Conservation (phyloP, 2,329 filamentous ascomycete genomes). For the Parascedosporium putredinis region DNA sequence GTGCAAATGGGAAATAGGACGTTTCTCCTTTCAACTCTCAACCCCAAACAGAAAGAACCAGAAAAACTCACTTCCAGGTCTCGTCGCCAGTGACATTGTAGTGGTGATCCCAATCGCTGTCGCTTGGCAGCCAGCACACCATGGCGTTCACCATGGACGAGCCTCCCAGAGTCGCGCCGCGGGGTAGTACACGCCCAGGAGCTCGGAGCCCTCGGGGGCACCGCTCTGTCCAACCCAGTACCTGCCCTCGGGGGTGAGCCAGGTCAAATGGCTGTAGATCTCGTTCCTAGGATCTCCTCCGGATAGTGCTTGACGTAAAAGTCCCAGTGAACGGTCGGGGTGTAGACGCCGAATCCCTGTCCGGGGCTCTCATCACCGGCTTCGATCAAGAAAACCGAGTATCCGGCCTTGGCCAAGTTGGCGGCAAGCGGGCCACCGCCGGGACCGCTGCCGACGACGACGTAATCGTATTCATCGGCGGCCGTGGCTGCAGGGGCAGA, state of each 20-base stretch:
- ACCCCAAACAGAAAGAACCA: too few relatives aligned
- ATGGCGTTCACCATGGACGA: constrained; percentile 23
- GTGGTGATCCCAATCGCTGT: constrained; percentile 27
- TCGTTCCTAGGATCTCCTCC: constrained; percentile 33
- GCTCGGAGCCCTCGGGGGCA: constrained; percentile 20
- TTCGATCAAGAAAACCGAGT: constrained; percentile 47
- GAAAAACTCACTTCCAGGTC: constrained; percentile 23
- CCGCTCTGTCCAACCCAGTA: constrained; percentile 16
- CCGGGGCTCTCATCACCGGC: constrained; percentile 39
- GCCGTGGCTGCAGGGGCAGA: neutral
- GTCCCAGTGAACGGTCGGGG: constrained; percentile 34
- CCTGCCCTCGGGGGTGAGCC: constrained; percentile 23
- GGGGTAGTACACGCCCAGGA: constrained; percentile 30
- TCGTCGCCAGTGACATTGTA: constrained; percentile 29
- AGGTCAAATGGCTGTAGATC: constrained; percentile 40
- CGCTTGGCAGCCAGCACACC: constrained; percentile 19
- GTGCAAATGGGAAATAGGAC: too few relatives aligned
- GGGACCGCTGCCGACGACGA: constrained; percentile 48
- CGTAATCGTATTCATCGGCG: constrained; percentile 37
- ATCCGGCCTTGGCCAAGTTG: constrained; percentile 43
- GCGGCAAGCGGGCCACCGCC: constrained; percentile 45
- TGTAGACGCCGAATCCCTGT: constrained; percentile 17
- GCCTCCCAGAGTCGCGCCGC: constrained; percentile 26
- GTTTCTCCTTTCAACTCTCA: too few relatives aligned
- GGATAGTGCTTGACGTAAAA: constrained; percentile 53